A percentile compares a stretch with the other conserved stretches of the same genome.
Conservation (phyloP, 106 monocot genomes). For the Dactylorhiza incarnata region DNA sequence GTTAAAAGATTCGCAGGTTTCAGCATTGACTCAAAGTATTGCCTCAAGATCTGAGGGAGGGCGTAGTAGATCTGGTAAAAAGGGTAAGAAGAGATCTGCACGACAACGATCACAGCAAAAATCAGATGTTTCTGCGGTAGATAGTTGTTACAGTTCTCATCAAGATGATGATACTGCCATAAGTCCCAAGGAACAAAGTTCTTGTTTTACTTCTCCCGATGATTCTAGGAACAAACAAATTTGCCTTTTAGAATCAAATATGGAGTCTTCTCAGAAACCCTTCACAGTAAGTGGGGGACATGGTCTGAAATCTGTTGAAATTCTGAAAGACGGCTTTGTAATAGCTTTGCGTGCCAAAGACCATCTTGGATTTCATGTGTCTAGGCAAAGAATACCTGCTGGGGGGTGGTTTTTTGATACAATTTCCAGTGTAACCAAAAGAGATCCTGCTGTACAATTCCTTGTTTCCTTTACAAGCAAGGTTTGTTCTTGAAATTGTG, state of each 20-base stretch:
- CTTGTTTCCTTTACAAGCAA: conserved; percentile 71
- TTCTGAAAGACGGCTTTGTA: conserved; percentile 73
- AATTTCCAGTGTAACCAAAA: conserved; percentile 70
- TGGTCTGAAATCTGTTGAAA: conserved; percentile 29
- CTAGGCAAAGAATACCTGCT: conserved; percentile 63
- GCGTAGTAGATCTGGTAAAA: conserved; percentile 77
- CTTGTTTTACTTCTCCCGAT: conserved; percentile 88
- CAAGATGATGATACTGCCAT: conserved; percentile 60
- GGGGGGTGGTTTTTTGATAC: conserved; percentile 82
- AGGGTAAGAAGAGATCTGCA: conserved; percentile 88
- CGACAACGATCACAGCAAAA: conserved; percentile 66
- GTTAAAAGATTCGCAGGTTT: conserved; percentile 46
- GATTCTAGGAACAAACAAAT: conserved; percentile 65
- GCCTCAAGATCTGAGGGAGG: conserved; percentile 49
- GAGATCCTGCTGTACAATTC: conserved; percentile 94
- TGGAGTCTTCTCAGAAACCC: conserved; percentile 47
- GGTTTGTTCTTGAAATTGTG: conserved; percentile 22
- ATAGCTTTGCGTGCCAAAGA: conserved; percentile 64
- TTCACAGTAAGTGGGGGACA: conserved; percentile 3
- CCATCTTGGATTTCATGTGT: conserved; percentile 50
- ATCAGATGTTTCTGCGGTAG: conserved; percentile 52
- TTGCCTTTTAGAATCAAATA: conserved; percentile 39
- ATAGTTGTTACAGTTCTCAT: conserved; percentile 53
- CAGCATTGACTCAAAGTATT: conserved; percentile 41
- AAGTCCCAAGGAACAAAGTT: conserved; percentile 70